These are phyloP conservation scores for Eimeria maxima DNA, from an alignment of 169 alveolate species.

Conservation along the genomic window DNA sequence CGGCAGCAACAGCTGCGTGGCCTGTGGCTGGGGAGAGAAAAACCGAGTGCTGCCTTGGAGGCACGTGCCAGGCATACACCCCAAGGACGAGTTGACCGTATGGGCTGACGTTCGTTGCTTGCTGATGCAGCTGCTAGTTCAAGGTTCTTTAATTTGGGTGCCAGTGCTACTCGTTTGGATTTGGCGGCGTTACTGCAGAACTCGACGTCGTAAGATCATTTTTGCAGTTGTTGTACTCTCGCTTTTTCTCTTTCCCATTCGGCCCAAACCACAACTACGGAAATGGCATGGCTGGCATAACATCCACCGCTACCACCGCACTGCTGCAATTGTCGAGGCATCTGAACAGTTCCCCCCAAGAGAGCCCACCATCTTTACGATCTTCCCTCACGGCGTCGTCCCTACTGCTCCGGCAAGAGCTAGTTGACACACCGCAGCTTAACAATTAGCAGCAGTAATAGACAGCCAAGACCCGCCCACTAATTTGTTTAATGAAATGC, in stretches of 20 bases:
- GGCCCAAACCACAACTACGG: slow-evolving; percentile 8
- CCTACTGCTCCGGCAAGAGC: slow-evolving; percentile 81
- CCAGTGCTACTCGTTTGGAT: slow-evolving; percentile 71
- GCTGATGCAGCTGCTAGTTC: slow-evolving; percentile 57
- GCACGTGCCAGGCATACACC: slow-evolving; percentile 1
- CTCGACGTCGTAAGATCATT: slow-evolving; percentile 59
- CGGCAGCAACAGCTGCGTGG: slow-evolving; percentile 21
- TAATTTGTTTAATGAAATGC: background rate
- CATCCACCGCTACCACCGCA: slow-evolving; percentile 78
- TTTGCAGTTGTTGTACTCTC: slow-evolving; percentile 25
- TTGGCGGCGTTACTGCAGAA: slow-evolving; percentile 75
- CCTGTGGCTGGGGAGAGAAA: slow-evolving; percentile 5
- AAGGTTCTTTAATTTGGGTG: slow-evolving; percentile 75
- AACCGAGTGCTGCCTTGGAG: slow-evolving; percentile 22
- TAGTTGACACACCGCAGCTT: background rate
- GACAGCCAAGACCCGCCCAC: background rate
- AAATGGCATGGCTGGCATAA: slow-evolving; percentile 74
- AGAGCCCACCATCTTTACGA: slow-evolving; percentile 75
- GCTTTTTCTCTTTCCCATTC: slow-evolving; percentile 49
- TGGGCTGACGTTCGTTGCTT: slow-evolving; percentile 68
- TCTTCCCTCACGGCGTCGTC: slow-evolving; percentile 79
- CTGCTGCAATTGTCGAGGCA: slow-evolving; percentile 76
- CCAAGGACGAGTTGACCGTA: slow-evolving; percentile 43
- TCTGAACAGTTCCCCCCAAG: slow-evolving; percentile 80
- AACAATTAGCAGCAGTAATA: background rate